A percentile compares a stretch with the other conserved stretches of the same genome.
Conservation (phyloP, 2,329 filamentous ascomycete species). For the Cercospora berteroae region DNA sequence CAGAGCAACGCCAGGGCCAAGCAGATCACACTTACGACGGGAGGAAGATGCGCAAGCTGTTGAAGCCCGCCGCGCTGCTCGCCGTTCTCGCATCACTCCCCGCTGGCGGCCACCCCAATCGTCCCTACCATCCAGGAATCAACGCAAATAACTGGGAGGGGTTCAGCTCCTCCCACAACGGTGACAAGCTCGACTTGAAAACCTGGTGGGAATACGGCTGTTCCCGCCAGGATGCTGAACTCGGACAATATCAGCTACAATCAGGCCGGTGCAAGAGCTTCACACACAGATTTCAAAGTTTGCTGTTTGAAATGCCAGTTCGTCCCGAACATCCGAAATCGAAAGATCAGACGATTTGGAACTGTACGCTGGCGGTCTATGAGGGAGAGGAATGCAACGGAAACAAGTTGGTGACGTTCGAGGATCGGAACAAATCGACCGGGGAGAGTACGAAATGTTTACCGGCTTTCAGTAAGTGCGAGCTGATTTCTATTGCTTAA, state of each 20-base stretch:
- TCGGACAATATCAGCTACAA: neutral
- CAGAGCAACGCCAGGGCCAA: neutral
- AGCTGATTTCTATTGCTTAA: neutral
- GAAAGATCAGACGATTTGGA: constrained; percentile 3
- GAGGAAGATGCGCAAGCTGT: neutral
- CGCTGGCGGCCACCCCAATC: neutral
- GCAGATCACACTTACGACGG: neutral
- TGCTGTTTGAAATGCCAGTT: constrained; percentile 1
- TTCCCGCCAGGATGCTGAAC: neutral
- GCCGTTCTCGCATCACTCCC: neutral
- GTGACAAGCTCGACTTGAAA: neutral
- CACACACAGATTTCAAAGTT: neutral
- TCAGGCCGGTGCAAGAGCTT: constrained; percentile 4
- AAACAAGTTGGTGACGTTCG: neutral
- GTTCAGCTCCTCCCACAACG: neutral
- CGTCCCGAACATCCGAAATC: neutral
- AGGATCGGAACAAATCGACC: neutral
- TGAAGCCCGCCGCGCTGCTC: neutral
- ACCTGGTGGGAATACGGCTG: constrained; percentile 5
- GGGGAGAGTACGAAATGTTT: neutral
- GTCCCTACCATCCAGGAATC: neutral
- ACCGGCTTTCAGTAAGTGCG: neutral
- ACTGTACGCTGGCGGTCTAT: neutral
- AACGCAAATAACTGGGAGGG: neutral
- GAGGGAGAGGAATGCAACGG: neutral